A percentile compares a stretch with the other conserved stretches of the same genome.
Conservation (phyloP, 1,284 basidiomycete genomes). For the Ustilago bromivora region DNA sequence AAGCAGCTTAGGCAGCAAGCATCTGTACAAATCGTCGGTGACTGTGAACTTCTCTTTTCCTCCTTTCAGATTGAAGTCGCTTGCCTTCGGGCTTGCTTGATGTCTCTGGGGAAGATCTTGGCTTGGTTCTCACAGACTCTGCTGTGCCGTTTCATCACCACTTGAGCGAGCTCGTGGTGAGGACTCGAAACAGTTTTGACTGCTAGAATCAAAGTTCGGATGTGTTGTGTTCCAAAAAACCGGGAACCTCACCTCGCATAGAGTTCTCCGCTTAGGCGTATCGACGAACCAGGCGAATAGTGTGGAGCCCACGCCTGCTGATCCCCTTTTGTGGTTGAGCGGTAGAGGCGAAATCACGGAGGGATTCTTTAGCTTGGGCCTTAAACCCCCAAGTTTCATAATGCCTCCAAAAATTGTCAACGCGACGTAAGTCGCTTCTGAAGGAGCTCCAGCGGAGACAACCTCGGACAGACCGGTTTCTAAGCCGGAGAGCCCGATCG, state of each 20-base stretch:
- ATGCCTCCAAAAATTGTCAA: too few relatives aligned
- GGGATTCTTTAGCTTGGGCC: background rate
- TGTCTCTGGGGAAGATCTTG: constrained; percentile 5
- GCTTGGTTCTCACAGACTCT: background rate
- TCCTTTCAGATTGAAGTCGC: background rate
- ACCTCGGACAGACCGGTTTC: too few relatives aligned
- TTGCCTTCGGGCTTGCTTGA: background rate
- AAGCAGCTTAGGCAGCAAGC: background rate
- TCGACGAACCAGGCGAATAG: background rate
- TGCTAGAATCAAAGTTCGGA: background rate
- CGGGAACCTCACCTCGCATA: constrained; percentile 4
- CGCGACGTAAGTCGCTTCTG: too few relatives aligned
- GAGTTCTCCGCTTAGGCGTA: background rate
- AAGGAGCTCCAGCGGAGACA: too few relatives aligned
- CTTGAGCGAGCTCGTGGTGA: constrained; percentile 6
- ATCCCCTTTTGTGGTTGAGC: background rate
- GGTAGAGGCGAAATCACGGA: background rate
- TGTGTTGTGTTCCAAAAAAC: background rate
- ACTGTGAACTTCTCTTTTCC: background rate
- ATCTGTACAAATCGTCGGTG: too few relatives aligned
- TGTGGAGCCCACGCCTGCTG: background rate
- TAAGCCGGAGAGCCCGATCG: too few relatives aligned
- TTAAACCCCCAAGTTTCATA: background rate
- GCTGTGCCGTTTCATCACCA: background rate
- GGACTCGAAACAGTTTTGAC: background rate